Evolutionary conservation across 768 basidiomycete genomes (phyloP), one percentile per base, ranked within the genome.

Genomic region (Cantharellus cinnabarinus): DNA sequence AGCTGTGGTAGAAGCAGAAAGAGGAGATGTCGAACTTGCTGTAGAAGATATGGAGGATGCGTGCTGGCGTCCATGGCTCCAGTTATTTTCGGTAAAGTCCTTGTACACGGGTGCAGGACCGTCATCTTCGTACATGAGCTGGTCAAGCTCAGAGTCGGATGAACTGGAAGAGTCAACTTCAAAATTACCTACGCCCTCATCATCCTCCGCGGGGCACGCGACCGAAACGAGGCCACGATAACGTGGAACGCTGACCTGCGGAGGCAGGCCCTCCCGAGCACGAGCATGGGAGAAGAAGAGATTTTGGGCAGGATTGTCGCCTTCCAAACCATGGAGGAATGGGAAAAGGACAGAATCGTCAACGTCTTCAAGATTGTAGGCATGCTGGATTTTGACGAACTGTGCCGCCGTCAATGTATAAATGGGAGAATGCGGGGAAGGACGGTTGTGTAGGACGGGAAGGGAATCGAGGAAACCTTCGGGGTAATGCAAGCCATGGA

Each of bases 161-260:
- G 35, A 39, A 41, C 5, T 42, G 14, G 35, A 14, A 5, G 56
- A 57, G 56, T 57, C 56, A 5, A 38, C 14, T 10, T 54, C 52
- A 10, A 54, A 14, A 37, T 37, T 37, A 37, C 10, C 35, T 7
- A 54, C 10, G 10, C 52, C 52, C 10, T 57, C 56, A 14, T 57
- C 56, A 41, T 62, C 62, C 60, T 86, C 84, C 54, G 85, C 86
- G 64, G 85, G 84, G 63, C 78, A 80, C 50, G 85, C 75, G 65
- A 87, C 87, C 80, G 85, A 88, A n/a, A 85, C 71, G 59, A 89
- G 78, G 0, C 87, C 87, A n/a, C 87, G 69, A 67, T 81, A 82
- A 37, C 67, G 62, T 3, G 78, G 77, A 3, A 73, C 66, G 42
- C 39, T 57, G 34, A 50, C 50, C 37, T 58, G 55, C 56, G 64